Percentiles rank a stretch among this genome's conserved stretches.
These are phyloP conservation scores for Solanum pinnatisectum DNA, from an alignment of 257 asterid genomes.

Conservation along the genomic window DNA sequence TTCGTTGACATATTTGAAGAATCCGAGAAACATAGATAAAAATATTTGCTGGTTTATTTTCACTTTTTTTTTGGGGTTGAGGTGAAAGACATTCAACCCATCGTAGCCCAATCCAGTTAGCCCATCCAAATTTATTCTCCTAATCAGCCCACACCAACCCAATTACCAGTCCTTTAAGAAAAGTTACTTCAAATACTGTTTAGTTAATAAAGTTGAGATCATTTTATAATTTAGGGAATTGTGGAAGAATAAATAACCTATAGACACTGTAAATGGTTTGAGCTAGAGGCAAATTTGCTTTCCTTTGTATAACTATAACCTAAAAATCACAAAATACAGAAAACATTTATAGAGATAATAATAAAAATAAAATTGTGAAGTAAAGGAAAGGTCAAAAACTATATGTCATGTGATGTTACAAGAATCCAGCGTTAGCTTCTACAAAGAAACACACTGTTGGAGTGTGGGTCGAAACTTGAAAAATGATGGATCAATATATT, in stretches of 20 bases:
- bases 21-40: too few species aligned
- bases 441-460: background rate
- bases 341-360: background rate
- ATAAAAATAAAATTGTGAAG: background rate
- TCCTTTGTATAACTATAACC: background rate
- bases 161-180: background rate
- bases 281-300: background rate
- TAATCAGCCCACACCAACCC: background rate
- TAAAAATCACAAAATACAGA: background rate
- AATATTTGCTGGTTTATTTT: too few species aligned
- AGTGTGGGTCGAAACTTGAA: background rate
- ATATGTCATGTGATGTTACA: background rate
- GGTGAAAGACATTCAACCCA: background rate
- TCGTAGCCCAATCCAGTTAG: background rate
- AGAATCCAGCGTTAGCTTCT: background rate
- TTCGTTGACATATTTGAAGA: too few species aligned
- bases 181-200: background rate
- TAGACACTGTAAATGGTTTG: background rate
- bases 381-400: background rate
- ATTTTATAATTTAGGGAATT: background rate
- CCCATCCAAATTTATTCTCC: background rate
- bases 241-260: background rate
- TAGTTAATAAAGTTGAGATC: background rate
- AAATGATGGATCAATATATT: background rate
- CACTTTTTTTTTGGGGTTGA: too few species aligned